Base-by-base conservation (phyloP, 768 basidiomycete genomes). In the Agaricus sinodeliciosus region DNA sequence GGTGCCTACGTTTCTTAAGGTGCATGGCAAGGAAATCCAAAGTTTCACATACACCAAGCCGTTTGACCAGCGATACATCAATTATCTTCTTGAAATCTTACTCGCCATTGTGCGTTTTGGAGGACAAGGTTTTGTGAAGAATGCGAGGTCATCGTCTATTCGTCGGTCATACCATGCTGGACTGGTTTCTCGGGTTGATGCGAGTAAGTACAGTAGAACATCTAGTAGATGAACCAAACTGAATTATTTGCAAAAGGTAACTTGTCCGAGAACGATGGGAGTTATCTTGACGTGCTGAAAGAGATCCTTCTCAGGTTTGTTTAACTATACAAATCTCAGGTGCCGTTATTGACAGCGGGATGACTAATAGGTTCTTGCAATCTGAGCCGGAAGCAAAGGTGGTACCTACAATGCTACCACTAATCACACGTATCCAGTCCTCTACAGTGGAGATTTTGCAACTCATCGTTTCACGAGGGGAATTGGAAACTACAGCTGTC, bases 51-150 rank as follows among this genome's bases (percentile, higher is more conserved):
- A 96, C 61, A 81, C 84, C 57, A 75, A 79, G 9, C 73, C 86
- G 0, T 86, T 93, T 57, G 91, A 97, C 63, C 84, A 92, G 57
- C 77, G 79, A 9, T 80, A 85, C 53, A 71, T 81, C 15, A 76
- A 79, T 45, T 82, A 96, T 65, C 68, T 92, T 8, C 67, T 97
- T 42, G 90, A 94, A 55, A 81, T 80, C 15, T 68, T 97, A 2
- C 71, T 90, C 9, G 83, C 84, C 0, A 74, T 96, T 9, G 79
- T 89, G 49, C 80, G 84, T 34, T 94, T 94, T 62, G 94, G 94
- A 1, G 94, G 94, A 2, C 89, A 91, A 66, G 91, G 90, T 0
- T 87, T 96, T 62, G 76, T 82, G 43, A 88, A 88, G 60, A 78
- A 85, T 1, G 84, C 89, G 0, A 78, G 85, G 49, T 74, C 75